Conservation (phyloP, 345 rosid species). For the Corchorus olitorius region DNA sequence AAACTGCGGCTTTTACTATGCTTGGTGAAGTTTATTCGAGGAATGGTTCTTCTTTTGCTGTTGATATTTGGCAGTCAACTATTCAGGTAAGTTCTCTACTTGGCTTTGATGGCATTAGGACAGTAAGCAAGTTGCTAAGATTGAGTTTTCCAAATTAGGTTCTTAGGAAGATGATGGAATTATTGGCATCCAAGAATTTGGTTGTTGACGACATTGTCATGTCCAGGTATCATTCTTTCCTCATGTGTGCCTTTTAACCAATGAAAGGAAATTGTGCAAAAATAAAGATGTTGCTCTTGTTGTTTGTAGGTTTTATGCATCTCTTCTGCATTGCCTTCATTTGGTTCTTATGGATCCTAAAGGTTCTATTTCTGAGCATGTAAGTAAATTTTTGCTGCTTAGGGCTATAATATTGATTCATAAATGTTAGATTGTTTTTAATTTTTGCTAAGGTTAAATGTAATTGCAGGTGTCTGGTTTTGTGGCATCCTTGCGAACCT, state of each 20-base stretch:
- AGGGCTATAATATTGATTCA: background rate
- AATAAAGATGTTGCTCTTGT: background rate
- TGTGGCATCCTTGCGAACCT: conserved; percentile 71
- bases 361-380: conserved; percentile 77
- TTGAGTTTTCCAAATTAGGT: conserved; percentile 46
- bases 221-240: conserved; percentile 54
- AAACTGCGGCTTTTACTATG: conserved; percentile 58
- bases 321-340: conserved; percentile 82
- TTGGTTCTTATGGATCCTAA: conserved; percentile 66
- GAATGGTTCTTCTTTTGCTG: conserved; percentile 57
- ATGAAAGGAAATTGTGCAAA: conserved; percentile 1
- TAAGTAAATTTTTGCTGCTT: conserved; percentile 41
- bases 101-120: conserved; percentile 14
- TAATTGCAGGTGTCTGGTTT: conserved; percentile 73
- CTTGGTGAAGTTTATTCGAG: conserved; percentile 62
- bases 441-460: conserved; percentile 15
- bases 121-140: conserved; percentile 4
- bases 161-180: conserved; percentile 80
- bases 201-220: conserved; percentile 58
- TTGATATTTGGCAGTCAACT: conserved; percentile 62
- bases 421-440: conserved; percentile 4
- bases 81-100: conserved; percentile 53
- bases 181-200: conserved; percentile 56
- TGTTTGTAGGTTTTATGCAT: conserved; percentile 67
- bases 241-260: background rate